Conservation (phyloP, 768 basidiomycete species). For the Russula sp. region DNA sequence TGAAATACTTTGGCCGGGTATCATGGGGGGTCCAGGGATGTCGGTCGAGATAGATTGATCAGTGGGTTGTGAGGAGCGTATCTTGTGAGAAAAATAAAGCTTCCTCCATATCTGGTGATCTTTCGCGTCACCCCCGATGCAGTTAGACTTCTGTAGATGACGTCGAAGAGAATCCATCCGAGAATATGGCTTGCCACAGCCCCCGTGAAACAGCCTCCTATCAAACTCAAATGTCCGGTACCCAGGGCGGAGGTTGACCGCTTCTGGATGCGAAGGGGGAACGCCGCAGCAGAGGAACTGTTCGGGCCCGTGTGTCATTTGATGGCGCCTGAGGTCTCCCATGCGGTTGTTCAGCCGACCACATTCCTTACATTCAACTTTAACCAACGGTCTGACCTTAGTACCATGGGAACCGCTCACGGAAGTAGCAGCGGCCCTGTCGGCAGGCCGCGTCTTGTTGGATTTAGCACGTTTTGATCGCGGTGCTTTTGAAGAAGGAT, state of each 20-base stretch:
- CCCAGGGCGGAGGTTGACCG: not conserved
- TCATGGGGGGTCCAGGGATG: not conserved
- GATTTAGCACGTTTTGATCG: not conserved
- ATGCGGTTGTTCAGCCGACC: constrained; percentile 1
- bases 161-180: constrained; percentile 14
- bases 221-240: not conserved
- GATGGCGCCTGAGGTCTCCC: constrained; percentile 11
- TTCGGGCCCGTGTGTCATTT: not conserved
- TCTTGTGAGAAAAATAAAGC: not conserved
- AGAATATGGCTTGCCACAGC: constrained; percentile 11
- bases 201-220: not conserved
- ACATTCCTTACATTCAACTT: not conserved
- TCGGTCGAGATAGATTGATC: not conserved
- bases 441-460: not conserved
- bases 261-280: not conserved
- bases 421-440: not conserved
- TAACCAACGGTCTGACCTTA: not conserved
- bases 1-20: not conserved
- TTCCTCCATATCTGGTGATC: constrained; percentile 9
- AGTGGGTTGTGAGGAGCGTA: not conserved
- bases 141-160: constrained; percentile 5
- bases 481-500: not conserved
- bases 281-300: constrained; percentile 13
- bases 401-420: not conserved
- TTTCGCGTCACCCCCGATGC: not conserved